Evolutionary conservation across 768 basidiomycete species (phyloP), one percentile per base, ranked within the genome.

Genomic region (Russula lepida): DNA sequence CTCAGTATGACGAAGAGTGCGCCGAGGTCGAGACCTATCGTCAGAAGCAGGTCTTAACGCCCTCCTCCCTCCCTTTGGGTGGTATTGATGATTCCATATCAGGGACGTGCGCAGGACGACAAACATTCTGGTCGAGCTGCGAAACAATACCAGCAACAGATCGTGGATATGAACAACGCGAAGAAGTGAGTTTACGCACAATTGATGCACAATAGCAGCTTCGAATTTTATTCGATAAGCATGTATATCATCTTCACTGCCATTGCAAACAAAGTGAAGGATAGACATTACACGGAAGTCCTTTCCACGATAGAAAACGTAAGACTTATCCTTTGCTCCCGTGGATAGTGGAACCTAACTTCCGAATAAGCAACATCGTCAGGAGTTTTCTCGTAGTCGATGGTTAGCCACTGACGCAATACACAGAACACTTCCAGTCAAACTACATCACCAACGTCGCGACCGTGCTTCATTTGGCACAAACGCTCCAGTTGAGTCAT

Each of bases 1-100:
- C 49, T 47, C 64, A 92, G 90, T 92, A 92, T 68, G 86, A 92
- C 66, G 85, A 84, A 30, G 84, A 89, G 66, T 92, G 91, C 69
- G 68, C 69, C 17, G 89, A 91, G 70, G 81, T 88, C 23, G 88
- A 89, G 67, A 71, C 77, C 23, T 80, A 83, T 67, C 84, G 87
- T 52, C 88, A 89, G 76, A 92, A 91, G 73, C 89, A 92, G 81
- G 90, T 81, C 21, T 37, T 47, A 69, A 48, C 69, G 68, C 64
- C 60, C 23, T 43, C 47, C 44, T 62, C 60, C 13, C 5, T 55
- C 47, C 28, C 13, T n/a, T 21, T 30, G 48, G 44, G 27, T 51
- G 59, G 15, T 39, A 60, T 65, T 58, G 53, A 48, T n/a, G 8
- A 23, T 48, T 39, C n/a, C 49, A 21, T 49, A 53, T 27, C 66